Evolutionary conservation across 208 protist genomes (phyloP), one percentile per base, ranked within the genome.

Genomic region (Leishmania braziliensis): DNA sequence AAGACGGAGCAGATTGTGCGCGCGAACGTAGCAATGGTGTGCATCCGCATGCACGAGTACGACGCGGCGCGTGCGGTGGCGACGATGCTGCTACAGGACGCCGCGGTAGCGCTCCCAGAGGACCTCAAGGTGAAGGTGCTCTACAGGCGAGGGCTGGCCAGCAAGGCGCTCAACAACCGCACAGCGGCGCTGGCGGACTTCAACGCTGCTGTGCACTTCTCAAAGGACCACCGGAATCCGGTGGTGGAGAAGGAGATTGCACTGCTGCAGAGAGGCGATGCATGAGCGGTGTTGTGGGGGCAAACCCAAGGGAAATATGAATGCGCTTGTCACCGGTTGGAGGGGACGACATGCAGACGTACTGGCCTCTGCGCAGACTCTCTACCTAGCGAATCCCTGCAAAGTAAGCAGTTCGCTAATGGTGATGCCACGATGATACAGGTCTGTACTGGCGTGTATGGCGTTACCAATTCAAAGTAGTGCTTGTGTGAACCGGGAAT

Each of bases 81-180:
- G 53, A 95, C 94, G 46, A 90, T 94, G 84, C 81, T 97, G 69
- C 83, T 97, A 77, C 89, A 97, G 69, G 89, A 94, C 46, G 86
- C 88, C 36, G 83, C 46, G 5, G 50, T 77, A 16, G 85, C 83
- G 0, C 66, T 93, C 48, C 53, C 75, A 18, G 79, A 79, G 0
- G 89, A 88, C 23, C 51, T 97, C 54, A 90, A 92, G 83, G 92
- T 94, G 74, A 97, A 97, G 81, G 91, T 95, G 54, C 86, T 97
- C 0, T 97, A 93, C 68, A 83, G 94, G 2, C 88, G 94, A 51
- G 94, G 92, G 8, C 76, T 93, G 36, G 92, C 92, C 16, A 95
- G 91, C 79, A 89, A 92, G 78, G 86, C 76, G 26, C 77, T 96
- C 0, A 86, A 79, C 14, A 88, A 97, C 53, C 80, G 62, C 20